These are phyloP conservation scores for Colletotrichum melonis DNA, from an alignment of 2,329 filamentous ascomycete species.

Conservation along the genomic window DNA sequence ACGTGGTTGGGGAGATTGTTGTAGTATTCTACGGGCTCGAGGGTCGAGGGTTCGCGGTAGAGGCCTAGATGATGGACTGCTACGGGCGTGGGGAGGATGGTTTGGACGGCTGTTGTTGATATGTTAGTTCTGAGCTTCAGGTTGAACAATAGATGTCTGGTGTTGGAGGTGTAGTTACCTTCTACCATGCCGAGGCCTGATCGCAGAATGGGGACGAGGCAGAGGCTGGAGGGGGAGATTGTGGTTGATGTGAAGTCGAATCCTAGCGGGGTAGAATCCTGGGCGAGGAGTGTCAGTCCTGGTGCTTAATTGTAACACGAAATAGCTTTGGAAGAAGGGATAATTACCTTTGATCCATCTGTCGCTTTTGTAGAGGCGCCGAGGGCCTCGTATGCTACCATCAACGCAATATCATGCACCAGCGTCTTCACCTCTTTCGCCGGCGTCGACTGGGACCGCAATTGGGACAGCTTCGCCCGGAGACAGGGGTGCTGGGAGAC, in stretches of 20 bases:
- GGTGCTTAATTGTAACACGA: background rate
- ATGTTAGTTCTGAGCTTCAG: constrained; percentile 12
- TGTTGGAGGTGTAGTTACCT: constrained; percentile 56
- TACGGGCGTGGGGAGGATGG: constrained; percentile 82
- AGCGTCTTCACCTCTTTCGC: constrained; percentile 83
- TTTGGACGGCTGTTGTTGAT: constrained; percentile 73
- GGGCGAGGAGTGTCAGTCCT: background rate
- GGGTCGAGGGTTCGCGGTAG: constrained; percentile 88
- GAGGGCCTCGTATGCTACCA: constrained; percentile 86
- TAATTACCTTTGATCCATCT: constrained; percentile 70
- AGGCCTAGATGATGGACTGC: constrained; percentile 94
- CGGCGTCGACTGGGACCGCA: constrained; percentile 78
- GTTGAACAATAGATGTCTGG: background rate
- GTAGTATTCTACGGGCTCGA: constrained; percentile 96
- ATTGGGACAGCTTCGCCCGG: constrained; percentile 87
- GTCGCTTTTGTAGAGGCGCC: constrained; percentile 68
- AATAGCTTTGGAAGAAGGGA: background rate
- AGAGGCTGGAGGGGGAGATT: constrained; percentile 75
- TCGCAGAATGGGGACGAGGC: constrained; percentile 90
- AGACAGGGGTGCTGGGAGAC: constrained; percentile 89
- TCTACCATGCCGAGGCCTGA: constrained; percentile 94
- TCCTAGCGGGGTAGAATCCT: constrained; percentile 84
- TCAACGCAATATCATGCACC: constrained; percentile 86
- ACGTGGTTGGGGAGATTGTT: constrained; percentile 90
- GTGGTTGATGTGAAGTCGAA: constrained; percentile 77